Evolutionary conservation across 371 early-diverging fungal species (phyloP).

Genomic region (Umbelopsis sp.): DNA sequence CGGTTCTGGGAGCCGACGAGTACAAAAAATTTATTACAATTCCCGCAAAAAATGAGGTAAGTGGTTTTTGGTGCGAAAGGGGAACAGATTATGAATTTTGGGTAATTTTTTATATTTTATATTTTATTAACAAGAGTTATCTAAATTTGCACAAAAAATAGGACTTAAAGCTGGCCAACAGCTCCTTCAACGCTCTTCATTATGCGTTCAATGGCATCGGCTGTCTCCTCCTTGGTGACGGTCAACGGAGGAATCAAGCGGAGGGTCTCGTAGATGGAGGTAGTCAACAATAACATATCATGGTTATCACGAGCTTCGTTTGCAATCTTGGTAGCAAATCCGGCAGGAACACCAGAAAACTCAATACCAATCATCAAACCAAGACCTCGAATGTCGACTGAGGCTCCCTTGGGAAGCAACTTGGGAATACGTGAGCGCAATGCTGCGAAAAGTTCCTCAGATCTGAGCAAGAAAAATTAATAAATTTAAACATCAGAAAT

Average conservation of each 20-base stretch:
- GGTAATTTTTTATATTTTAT: background rate
- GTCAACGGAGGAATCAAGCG: conserved; percentile 63
- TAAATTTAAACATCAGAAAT: background rate
- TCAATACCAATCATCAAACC: conserved; percentile 69
- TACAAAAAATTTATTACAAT: background rate
- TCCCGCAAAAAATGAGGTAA: background rate
- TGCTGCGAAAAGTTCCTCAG: conserved; percentile 51
- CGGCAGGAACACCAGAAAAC: conserved; percentile 48
- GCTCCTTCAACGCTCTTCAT: conserved; percentile 45
- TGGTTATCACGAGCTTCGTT: conserved; percentile 41
- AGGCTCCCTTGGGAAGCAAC: conserved; percentile 44
- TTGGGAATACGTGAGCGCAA: conserved; percentile 42
- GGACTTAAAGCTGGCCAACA: conserved; percentile 23
- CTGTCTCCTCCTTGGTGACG: conserved; percentile 55
- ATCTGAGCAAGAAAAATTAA: conserved; percentile 24
- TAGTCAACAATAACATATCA: conserved; percentile 56
- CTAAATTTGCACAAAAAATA: background rate
- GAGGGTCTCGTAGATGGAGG: conserved; percentile 61
- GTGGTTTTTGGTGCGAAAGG: background rate
- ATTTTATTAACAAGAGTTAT: background rate
- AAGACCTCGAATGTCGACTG: conserved; percentile 56
- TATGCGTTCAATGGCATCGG: conserved; percentile 46
- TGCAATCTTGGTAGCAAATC: conserved; percentile 43
- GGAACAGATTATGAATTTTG: background rate
- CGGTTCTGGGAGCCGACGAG: background rate